These are phyloP conservation scores for Fabrea salina DNA, from an alignment of 169 alveolate genomes.

Conservation along the genomic window DNA sequence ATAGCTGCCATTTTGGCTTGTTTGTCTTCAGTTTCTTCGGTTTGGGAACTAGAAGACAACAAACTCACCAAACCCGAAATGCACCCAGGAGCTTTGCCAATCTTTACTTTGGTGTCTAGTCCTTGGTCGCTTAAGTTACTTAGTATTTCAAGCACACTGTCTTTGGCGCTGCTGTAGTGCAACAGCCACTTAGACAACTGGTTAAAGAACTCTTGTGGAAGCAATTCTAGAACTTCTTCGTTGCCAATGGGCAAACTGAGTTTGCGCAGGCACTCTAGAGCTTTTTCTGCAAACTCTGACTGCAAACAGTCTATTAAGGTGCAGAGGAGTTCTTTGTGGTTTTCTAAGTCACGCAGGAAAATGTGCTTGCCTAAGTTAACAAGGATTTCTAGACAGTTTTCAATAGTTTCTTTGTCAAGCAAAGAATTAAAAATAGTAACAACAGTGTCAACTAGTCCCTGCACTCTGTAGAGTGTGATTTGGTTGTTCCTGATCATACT, in stretches of 20 bases:
- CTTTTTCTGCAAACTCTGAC: background rate
- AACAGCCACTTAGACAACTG: constrained; percentile 11
- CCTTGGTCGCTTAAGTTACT: constrained; percentile 15
- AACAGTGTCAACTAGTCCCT: background rate
- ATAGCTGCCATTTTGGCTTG: constrained; percentile 36
- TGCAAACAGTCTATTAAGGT: constrained; percentile 24
- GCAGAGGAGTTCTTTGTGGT: constrained; percentile 11
- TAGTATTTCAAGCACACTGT: constrained; percentile 1
- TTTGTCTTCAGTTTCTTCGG: constrained; percentile 33
- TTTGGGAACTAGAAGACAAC: constrained; percentile 8
- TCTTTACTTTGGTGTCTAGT: constrained; percentile 15
- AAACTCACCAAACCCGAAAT: background rate
- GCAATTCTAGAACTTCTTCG: constrained; percentile 10
- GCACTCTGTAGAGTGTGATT: background rate
- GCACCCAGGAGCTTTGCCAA: constrained; percentile 13
- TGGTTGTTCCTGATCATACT: constrained; percentile 26
- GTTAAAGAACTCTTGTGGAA: constrained; percentile 3
- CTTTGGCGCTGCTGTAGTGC: background rate
- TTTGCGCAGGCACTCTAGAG: constrained; percentile 14
- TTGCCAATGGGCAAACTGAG: constrained; percentile 20
- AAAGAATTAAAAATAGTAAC: background rate
- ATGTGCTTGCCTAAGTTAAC: constrained; percentile 21
- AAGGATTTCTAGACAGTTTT: constrained; percentile 18
- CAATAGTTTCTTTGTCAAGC: constrained; percentile 19
- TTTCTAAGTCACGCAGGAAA: constrained; percentile 13